Percentiles rank a stretch among this genome's conserved stretches.
These are phyloP conservation scores for Strobilomyces echinocephalus DNA, from an alignment of 768 basidiomycete species.

Conservation along the genomic window DNA sequence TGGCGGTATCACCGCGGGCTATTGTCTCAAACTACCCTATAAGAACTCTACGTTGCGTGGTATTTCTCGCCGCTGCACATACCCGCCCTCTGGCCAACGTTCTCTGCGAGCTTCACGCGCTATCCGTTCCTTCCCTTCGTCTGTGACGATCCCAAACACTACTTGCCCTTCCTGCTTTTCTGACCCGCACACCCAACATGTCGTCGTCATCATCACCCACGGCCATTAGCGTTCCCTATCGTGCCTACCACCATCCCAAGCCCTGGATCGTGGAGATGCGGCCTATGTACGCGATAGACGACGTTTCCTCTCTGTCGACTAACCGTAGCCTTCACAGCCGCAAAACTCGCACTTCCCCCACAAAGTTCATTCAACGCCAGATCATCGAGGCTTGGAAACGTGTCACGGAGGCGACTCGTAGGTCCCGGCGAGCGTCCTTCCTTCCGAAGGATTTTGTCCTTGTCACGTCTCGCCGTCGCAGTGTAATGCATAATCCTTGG, in stretches of 20 bases:
- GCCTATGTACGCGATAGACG: slow-evolving; percentile 19
- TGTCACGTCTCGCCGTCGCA: slow-evolving; percentile 52
- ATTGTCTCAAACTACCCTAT: slow-evolving; percentile 16
- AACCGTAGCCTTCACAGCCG: slow-evolving; percentile 9
- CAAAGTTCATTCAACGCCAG: slow-evolving; percentile 53
- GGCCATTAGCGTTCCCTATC: slow-evolving; percentile 6
- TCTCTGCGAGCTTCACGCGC: slow-evolving; percentile 21
- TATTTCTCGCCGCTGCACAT: not conserved
- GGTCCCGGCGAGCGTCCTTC: slow-evolving; percentile 47
- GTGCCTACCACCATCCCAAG: slow-evolving; percentile 17
- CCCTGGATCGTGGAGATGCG: slow-evolving; percentile 24
- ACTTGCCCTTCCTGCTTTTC: not conserved
- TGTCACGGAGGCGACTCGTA: slow-evolving; percentile 50
- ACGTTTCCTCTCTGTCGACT: not conserved
- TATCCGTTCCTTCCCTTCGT: slow-evolving; percentile 26
- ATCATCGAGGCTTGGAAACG: slow-evolving; percentile 59
- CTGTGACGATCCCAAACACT: slow-evolving; percentile 25
- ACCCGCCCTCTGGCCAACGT: slow-evolving; percentile 7
- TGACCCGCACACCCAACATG: not conserved
- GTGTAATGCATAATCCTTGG: slow-evolving; percentile 31
- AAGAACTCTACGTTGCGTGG: slow-evolving; percentile 4
- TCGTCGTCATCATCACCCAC: slow-evolving; percentile 10
- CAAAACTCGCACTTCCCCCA: slow-evolving; percentile 30
- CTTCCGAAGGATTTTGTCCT: slow-evolving; percentile 60
- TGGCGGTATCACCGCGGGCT: not conserved